These are phyloP conservation scores for Jimgerdemannia lactiflua DNA, from an alignment of 192 early-diverging fungal species.

Conservation along the genomic window DNA sequence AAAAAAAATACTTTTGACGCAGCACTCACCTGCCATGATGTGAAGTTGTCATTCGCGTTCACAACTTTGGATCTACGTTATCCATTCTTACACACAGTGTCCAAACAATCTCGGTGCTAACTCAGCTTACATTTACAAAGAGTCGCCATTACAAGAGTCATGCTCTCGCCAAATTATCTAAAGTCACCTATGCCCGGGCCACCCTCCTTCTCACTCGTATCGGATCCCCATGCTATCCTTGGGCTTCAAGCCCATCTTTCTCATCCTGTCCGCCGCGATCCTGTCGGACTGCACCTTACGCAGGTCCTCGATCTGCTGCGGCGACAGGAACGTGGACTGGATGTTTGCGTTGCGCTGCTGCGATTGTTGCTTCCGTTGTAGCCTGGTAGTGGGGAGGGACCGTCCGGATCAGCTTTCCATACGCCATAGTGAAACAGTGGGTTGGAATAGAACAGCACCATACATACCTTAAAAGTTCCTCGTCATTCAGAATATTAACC, in stretches of 20 bases:
- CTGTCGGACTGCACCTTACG: constrained; percentile 38
- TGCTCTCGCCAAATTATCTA: no score
- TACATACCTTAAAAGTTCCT: constrained; percentile 39
- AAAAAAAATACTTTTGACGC: no score
- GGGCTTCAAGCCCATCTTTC: constrained; percentile 48
- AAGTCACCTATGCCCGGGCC: no score
- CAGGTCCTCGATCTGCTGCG: constrained; percentile 46
- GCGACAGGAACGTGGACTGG: constrained; percentile 20
- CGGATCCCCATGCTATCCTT: constrained; percentile 46
- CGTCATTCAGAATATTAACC: constrained; percentile 49
- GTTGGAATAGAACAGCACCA: not conserved
- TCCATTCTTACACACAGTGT: no score
- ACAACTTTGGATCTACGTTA: no score
- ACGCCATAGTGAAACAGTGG: no score
- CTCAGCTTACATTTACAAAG: no score
- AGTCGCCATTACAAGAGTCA: no score
- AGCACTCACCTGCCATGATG: no score
- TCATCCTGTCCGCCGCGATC: constrained; percentile 46
- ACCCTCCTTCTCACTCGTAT: constrained; percentile 28
- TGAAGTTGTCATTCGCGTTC: no score
- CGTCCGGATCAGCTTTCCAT: not conserved
- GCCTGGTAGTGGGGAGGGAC: constrained; percentile 4
- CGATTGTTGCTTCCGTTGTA: constrained; percentile 23
- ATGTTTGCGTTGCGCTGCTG: constrained; percentile 3
- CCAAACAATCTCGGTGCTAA: no score